Conservation (phyloP, 306 rosid genomes). For the Trifolium pratense region DNA sequence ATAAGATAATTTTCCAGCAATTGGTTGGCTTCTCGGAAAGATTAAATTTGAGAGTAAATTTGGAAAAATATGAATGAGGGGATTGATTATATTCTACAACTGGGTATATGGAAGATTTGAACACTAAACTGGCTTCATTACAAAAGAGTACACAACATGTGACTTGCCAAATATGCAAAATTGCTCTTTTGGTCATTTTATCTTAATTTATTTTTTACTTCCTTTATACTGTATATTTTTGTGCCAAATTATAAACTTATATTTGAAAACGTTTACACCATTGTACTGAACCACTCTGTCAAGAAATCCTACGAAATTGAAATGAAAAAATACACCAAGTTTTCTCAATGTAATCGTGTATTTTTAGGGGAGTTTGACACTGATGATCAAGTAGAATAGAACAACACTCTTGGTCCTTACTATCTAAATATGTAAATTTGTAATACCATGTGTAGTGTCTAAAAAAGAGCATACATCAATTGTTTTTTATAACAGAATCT, state of each 20-base stretch:
- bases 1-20: neutral
- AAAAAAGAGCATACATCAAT: neutral
- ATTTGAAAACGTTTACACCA: neutral
- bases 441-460: neutral
- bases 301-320: neutral
- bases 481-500: neutral
- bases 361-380: neutral
- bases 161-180: neutral
- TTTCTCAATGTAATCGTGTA: neutral
- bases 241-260: neutral
- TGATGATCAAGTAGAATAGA: neutral
- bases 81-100: neutral
- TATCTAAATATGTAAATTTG: neutral
- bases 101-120: slow-evolving; percentile 4
- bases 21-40: neutral
- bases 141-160: neutral
- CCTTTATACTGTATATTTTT: neutral
- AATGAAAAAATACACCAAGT: neutral
- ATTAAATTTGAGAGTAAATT: neutral
- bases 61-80: neutral
- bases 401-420: neutral
- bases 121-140: neutral
- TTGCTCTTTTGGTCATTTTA: neutral
- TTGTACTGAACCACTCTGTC: neutral
- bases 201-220: neutral